A percentile compares a stretch with the other conserved stretches of the same genome.
phyloP scores from a whole-genome alignment of 257 asterid species.

The Misopates orontium region DNA sequence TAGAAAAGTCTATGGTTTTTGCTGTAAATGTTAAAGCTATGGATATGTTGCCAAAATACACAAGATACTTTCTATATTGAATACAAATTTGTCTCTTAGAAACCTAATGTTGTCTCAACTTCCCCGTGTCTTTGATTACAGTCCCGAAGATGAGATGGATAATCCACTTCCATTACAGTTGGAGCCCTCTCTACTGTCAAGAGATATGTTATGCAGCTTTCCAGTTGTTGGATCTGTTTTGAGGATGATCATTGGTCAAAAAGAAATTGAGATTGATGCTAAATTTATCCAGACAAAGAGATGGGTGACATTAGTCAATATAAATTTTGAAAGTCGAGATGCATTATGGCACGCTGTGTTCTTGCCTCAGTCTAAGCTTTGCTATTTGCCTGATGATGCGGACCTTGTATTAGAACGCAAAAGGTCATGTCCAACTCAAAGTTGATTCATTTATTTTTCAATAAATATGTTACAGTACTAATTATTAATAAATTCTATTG shows the following conservation, averaged over 20 bases:
- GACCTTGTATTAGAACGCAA: conserved; percentile 43
- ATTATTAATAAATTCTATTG: too few relatives aligned
- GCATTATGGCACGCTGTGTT: conserved; percentile 64
- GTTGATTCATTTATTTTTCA: neutral
- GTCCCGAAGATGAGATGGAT: conserved; percentile 67
- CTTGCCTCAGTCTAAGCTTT: conserved; percentile 59
- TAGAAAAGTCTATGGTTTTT: too few relatives aligned
- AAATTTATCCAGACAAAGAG: conserved; percentile 47
- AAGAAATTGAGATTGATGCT: conserved; percentile 45
- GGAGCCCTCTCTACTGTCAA: conserved; percentile 54
- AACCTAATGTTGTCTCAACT: conserved; percentile 1
- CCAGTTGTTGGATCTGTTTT: conserved; percentile 77
- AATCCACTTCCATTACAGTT: conserved; percentile 63
- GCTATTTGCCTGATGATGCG: conserved; percentile 65
- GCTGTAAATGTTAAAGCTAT: too few relatives aligned
- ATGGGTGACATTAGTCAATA: conserved; percentile 62
- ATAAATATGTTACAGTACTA: neutral
- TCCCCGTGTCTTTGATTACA: conserved; percentile 33
- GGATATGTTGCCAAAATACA: too few relatives aligned
- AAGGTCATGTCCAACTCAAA: conserved; percentile 44
- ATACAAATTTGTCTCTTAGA: too few relatives aligned
- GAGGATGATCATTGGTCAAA: conserved; percentile 52
- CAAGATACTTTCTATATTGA: too few relatives aligned
- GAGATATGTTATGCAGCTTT: conserved; percentile 65
- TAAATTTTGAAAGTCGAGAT: conserved; percentile 51